Base-by-base conservation (phyloP, 2,329 filamentous ascomycete species). In the Neonectria sp. region DNA sequence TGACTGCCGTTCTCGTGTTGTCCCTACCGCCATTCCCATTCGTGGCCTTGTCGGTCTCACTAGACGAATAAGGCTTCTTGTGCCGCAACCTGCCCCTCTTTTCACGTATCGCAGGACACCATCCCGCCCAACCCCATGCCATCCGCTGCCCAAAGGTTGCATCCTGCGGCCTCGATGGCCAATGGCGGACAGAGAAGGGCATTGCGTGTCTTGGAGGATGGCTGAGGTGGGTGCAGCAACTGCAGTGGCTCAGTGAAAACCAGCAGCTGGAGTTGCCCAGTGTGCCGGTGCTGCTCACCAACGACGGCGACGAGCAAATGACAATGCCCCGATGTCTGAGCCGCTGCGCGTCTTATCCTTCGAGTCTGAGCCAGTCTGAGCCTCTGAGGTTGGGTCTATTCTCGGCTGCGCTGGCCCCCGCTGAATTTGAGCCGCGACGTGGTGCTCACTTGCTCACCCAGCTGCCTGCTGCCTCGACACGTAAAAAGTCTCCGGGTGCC, bases 21-120 rank as follows among this genome's bases (percentile, higher is more conserved):
- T 55, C 61, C 71, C 45, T 57, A 57, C 40, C 51, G 48, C 40
- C 21, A 15, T 43, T 55, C 45, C 68, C 51, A 75, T 75, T 75
- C 70, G 73, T 73, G 70, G 73, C 73, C 73, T 73, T 71, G 73
- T 69, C 57, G 59, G 48, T 46, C 68, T 45, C 31, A 63, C 52
- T 37, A 63, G 69, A 60, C 61, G 53, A 55, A 64, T 63, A 55
- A 63, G 68, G 60, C 67, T 58, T 66, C 59, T 72, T 52, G 68
- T 63, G 70, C 71, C 68, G 70, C 70, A 65, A 68, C 64, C 4
- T 63, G 68, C 64, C 67, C 70, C 71, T 73, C 67, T 61, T 52
- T 68, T 71, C 69, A 73, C 68, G 71, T 68, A 75, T 57, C 66
- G 58, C 35, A 51, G 53, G 60, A 70, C 73, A 73, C 71, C 72